Percentiles rank a stretch among this genome's conserved stretches.
phyloP scores from a whole-genome alignment of 345 rosid genomes.

The Murraya koenigii region DNA sequence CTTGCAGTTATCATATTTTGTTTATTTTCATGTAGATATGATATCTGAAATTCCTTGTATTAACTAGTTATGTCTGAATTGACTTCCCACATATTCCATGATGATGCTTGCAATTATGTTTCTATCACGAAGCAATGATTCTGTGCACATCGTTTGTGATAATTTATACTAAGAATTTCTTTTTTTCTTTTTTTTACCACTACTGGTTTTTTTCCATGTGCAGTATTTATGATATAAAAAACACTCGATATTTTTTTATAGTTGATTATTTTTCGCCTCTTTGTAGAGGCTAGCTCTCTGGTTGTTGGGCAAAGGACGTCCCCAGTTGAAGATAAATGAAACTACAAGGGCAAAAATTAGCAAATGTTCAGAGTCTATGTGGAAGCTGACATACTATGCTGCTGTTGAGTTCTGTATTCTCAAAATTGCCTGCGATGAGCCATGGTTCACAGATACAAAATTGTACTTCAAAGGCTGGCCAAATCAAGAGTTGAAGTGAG shows the following conservation, averaged over 20 bases:
- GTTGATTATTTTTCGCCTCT: conserved; percentile 14
- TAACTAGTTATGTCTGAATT: neutral
- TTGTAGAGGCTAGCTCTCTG: conserved; percentile 64
- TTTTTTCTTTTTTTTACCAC: neutral
- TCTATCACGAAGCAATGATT: neutral
- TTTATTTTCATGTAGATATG: neutral
- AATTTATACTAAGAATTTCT: neutral
- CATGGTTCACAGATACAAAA: conserved; percentile 70
- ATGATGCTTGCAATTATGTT: neutral
- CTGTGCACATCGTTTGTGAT: neutral
- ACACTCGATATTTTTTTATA: conserved; percentile 4
- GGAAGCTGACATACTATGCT: conserved; percentile 81
- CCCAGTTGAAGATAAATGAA: conserved; percentile 48
- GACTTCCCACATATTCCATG: neutral
- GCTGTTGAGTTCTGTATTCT: conserved; percentile 61
- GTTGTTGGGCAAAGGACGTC: conserved; percentile 44
- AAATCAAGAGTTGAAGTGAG: conserved; percentile 84
- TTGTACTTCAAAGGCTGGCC: conserved; percentile 82
- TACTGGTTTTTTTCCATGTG: neutral
- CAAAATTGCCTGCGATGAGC: conserved; percentile 47
- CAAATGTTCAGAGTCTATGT: conserved; percentile 87
- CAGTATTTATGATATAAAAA: neutral
- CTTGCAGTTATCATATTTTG: neutral
- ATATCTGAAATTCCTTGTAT: neutral
- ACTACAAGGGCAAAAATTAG: conserved; percentile 45